Percentiles rank a stretch among this genome's conserved stretches.
phyloP scores from a whole-genome alignment of 1,139 yeast genomes.

The Suhomyces chickasaworum region DNA sequence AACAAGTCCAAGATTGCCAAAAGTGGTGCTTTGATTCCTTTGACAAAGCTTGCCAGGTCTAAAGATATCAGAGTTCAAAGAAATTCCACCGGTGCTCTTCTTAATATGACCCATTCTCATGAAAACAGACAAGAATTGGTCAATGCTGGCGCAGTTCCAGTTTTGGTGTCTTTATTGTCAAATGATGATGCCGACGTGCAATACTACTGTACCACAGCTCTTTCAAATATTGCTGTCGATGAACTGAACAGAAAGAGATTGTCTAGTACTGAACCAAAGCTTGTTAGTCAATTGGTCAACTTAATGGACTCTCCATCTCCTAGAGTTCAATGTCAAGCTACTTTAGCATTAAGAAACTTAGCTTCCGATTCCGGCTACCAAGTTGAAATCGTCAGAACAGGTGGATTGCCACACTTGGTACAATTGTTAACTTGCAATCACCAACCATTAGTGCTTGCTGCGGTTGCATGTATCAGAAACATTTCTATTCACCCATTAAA shows the following conservation, averaged over 20 bases:
- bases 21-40: conserved; percentile 93
- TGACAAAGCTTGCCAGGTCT: conserved; percentile 90
- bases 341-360: conserved; percentile 89
- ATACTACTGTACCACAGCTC: conserved; percentile 96
- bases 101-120: conserved; percentile 97
- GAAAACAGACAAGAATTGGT: conserved; percentile 96
- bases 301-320: conserved; percentile 93
- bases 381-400: conserved; percentile 91
- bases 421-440: conserved; percentile 85
- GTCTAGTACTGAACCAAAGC: conserved; percentile 91
- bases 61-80: conserved; percentile 95
- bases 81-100: conserved; percentile 95
- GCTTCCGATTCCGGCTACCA: conserved; percentile 95
- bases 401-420: conserved; percentile 91
- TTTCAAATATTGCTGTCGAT: conserved; percentile 96
- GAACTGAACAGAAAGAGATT: conserved; percentile 85
- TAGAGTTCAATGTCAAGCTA: conserved; percentile 97
- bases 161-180: conserved; percentile 82
- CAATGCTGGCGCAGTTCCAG: conserved; percentile 98
- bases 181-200: conserved; percentile 95
- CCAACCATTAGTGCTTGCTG: conserved; percentile 90
- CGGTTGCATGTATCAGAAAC: conserved; percentile 97
- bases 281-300: conserved; percentile 82
- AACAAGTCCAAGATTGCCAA: conserved; percentile 94
- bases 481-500: conserved; percentile 95